phyloP scores from a whole-genome alignment of 805 yeast species.

The Candida verbasci region DNA sequence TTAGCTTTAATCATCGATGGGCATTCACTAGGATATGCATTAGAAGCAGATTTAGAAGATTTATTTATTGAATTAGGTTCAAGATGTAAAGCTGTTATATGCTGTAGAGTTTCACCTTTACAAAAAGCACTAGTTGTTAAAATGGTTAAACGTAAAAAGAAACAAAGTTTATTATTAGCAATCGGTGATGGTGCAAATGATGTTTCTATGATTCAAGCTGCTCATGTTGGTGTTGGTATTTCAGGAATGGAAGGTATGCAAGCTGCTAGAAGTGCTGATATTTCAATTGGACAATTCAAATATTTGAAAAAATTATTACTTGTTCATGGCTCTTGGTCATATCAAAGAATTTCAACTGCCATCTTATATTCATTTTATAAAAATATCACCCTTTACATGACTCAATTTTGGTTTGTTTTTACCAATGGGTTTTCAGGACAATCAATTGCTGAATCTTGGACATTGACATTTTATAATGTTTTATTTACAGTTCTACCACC shows the following conservation, averaged over 20 bases:
- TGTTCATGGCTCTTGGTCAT: conserved; percentile 98
- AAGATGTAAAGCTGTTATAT: conserved; percentile 89
- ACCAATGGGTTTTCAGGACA: conserved; percentile 92
- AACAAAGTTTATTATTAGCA: conserved; percentile 74
- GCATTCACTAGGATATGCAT: conserved; percentile 79
- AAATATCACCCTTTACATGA: conserved; percentile 92
- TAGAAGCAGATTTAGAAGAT: conserved; percentile 77
- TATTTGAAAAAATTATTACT: conserved; percentile 75
- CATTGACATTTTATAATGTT: conserved; percentile 92
- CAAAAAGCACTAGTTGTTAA: conserved; percentile 96
- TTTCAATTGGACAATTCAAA: conserved; percentile 93
- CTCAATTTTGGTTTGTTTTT: conserved; percentile 97
- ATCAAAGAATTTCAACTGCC: conserved; percentile 89
- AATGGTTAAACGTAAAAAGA: conserved; percentile 76
- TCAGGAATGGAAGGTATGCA: conserved; percentile 99
- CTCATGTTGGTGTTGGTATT: conserved; percentile 98
- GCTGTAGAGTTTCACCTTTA: conserved; percentile 96
- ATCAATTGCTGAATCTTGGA: conserved; percentile 96
- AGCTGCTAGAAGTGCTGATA: conserved; percentile 97
- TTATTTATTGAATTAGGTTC: conserved; percentile 75
- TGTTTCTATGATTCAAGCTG: conserved; percentile 98
- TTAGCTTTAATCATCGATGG: conserved; percentile 94
- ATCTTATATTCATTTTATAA: conserved; percentile 94
- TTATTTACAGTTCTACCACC: conserved; percentile 95
- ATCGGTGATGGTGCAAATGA: conserved; percentile 99